These are phyloP conservation scores for Nannochloropsis salina DNA, from an alignment of 108 stramenopile species.

Conservation along the genomic window DNA sequence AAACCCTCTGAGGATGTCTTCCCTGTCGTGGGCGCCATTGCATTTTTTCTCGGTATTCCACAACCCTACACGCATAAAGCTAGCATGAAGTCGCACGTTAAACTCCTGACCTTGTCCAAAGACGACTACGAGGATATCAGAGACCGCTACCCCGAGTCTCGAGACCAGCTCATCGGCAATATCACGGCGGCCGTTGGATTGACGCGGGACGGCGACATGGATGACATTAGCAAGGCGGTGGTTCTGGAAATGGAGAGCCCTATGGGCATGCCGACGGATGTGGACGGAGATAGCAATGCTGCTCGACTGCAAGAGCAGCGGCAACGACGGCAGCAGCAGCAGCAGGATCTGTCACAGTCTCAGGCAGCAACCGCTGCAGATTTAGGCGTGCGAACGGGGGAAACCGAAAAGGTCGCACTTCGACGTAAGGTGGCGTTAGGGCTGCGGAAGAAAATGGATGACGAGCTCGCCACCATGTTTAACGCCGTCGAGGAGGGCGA, in stretches of 20 bases:
- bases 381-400: background rate
- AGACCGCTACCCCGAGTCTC: slow-evolving; percentile 10
- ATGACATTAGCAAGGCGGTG: background rate
- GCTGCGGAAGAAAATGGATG: background rate
- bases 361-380: background rate
- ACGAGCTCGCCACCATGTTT: background rate
- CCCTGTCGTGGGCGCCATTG: background rate
- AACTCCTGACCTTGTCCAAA: background rate
- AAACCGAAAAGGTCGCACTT: background rate
- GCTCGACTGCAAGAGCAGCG: background rate
- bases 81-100: background rate
- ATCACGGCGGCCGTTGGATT: slow-evolving; percentile 2
- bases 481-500: background rate
- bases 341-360: background rate
- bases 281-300: background rate
- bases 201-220: background rate
- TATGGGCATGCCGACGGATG: background rate
- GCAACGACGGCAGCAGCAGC: background rate
- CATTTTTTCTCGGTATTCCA: slow-evolving; percentile 17
- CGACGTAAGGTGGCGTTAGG: slow-evolving; percentile 11
- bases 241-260: background rate
- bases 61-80: slow-evolving; percentile 10
- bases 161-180: slow-evolving; percentile 9
- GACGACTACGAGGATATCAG: slow-evolving; percentile 10
- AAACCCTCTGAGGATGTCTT: slow-evolving; percentile 16